These are phyloP conservation scores for Plasmodium gonderi DNA, from an alignment of 169 alveolate species.

Conservation along the genomic window DNA sequence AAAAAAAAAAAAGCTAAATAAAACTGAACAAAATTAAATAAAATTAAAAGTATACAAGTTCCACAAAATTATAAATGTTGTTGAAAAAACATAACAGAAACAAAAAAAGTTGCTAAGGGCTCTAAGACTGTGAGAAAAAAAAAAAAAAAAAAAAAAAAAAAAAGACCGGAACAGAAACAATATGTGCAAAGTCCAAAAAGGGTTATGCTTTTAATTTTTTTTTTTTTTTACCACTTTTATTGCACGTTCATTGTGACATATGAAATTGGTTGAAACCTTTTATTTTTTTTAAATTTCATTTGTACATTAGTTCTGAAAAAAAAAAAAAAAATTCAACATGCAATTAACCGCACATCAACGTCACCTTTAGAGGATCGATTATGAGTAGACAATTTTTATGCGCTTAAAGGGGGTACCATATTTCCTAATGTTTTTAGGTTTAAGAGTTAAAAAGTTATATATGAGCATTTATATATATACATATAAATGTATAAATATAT, in stretches of 20 bases:
- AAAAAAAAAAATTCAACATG: conserved; percentile 17
- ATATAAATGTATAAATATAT: not conserved
- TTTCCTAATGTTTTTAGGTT: not conserved
- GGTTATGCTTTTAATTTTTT: not conserved
- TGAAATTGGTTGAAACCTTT: not conserved
- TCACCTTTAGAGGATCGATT: not conserved
- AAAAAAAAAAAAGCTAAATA: not conserved
- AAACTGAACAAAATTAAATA: not conserved
- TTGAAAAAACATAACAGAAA: not conserved
- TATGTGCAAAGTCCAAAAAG: conserved; percentile 9
- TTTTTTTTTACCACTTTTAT: conserved; percentile 6
- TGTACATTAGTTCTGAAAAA: conserved; percentile 3
- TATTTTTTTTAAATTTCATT: not conserved
- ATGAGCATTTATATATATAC: too few relatives aligned
- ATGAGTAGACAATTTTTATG: conserved; percentile 7
- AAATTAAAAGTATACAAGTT: not conserved
- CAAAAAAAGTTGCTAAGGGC: conserved; percentile 5
- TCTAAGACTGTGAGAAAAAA: too few relatives aligned
- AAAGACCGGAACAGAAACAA: conserved; percentile 1
- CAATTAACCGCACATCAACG: not conserved
- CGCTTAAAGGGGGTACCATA: not conserved
- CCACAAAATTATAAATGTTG: conserved; percentile 1
- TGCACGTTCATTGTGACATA: conserved; percentile 5
- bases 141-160: not conserved
- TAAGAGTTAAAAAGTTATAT: conserved; percentile 5